Base-by-base conservation (phyloP, 2,329 filamentous ascomycete species). In the Sclerotinia borealis region DNA sequence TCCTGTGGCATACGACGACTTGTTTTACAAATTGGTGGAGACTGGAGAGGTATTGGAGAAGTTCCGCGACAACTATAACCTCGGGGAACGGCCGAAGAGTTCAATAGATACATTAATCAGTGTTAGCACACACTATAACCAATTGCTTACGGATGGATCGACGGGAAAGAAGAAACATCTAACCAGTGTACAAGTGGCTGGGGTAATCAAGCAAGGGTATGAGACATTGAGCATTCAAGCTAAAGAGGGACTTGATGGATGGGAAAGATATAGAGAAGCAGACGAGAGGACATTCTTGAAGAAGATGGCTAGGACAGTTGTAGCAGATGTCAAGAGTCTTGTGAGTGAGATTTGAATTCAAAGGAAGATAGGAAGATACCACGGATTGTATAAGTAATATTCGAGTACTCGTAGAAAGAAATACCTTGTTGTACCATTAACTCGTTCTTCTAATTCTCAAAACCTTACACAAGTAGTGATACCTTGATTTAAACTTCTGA, bases 1-100 rank as follows among this genome's bases (percentile, higher is more conserved):
- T 36, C 88, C 92, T 0, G 85, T 90, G 22, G 88, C 91, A 1
- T 98, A 98, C 76, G 95, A 99, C 71, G 95, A 99, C 72, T 81
- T 99, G 0, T 98, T 99, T 78, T 99, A 99, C 84, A 99, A 99
- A 77, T 84, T 98, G 2, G 92, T 98, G 31, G 95, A 99, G 76
- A 90, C 89, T 2, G 92, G 93, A 13, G 91, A 96, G 55, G 83
- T 91, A 15, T 82, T 98, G 27, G 79, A 83, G 37, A 92, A 91
- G 72, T 96, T 98, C 77, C 86, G 91, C 47, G 86, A 92, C 66
- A 88, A 85, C 11, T 98, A 95, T 75, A 77, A 79, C 5, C 76
- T 89, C 19, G 79, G 77, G 2, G 83, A 81, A 65, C 77, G 85
- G 51, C 77, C 80, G 27, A 85, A 83, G 51, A 90, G 83, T 77